These are phyloP conservation scores for Cystofilobasidium bisporidii DNA, from an alignment of 768 basidiomycete species.

Conservation along the genomic window DNA sequence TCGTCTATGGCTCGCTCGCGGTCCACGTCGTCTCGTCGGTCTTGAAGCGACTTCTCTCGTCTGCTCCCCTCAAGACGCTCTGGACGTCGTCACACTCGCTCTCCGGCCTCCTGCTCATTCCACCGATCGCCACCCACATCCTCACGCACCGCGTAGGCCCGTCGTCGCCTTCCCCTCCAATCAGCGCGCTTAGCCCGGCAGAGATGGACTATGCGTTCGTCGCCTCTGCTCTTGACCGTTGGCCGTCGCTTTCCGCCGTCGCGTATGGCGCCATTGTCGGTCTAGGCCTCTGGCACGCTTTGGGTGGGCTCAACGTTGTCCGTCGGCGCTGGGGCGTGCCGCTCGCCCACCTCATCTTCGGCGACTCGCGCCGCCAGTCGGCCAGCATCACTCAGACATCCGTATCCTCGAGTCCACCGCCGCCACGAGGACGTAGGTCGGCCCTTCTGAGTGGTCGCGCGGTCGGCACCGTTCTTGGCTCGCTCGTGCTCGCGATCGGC, in stretches of 20 bases:
- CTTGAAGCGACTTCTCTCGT: conserved; percentile 1
- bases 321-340: conserved; percentile 3
- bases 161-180: neutral
- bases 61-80: neutral
- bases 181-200: conserved; percentile 6
- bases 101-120: conserved; percentile 8
- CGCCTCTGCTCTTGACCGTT: neutral
- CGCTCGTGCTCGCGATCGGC: neutral
- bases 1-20: conserved; percentile 17
- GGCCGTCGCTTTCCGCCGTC: neutral
- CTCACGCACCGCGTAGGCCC: conserved; percentile 16
- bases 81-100: conserved; percentile 13
- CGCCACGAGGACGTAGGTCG: neutral
- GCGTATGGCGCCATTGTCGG: conserved; percentile 3
- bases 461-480: neutral
- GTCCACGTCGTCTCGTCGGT: conserved; percentile 11
- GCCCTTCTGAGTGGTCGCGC: neutral
- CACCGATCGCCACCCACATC: neutral
- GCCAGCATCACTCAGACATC: neutral
- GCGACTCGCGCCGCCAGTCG: neutral
- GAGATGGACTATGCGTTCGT: conserved; percentile 20
- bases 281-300: conserved; percentile 6
- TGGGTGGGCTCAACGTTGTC: conserved; percentile 3
- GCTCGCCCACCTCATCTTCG: neutral
- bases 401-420: neutral